Evolutionary conservation across 768 basidiomycete species (phyloP), one percentile per base, ranked within the genome.

Genomic region (Calvatia gigantea): DNA sequence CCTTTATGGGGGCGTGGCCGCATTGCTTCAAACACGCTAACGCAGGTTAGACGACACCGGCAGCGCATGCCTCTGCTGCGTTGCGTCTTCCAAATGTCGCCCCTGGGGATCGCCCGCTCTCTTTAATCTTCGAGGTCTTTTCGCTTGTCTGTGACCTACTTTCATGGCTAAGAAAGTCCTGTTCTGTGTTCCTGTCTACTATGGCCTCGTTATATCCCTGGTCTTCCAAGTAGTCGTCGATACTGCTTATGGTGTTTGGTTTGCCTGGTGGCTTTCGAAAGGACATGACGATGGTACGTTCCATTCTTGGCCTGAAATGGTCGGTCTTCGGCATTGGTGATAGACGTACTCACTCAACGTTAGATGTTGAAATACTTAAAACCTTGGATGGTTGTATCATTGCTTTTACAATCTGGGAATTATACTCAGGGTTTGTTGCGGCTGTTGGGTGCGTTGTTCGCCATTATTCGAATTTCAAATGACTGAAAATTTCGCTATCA

Each of bases 321-420:
- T 33, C 33, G 9, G 4, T 9, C 12, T n/a, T 14, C 17, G 35
- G 12, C 17, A 14, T 11, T 37, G 19, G 23, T 42, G 41, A 21
- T 27, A 11, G 12, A 14, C 14, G 3, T 15, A 9, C n/a, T 19
- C 38, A 39, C 25, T 28, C 28, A 33, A 17, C 4, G 15, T 17
- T 41, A 56, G 54, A 42, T 7, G 8, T 56, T 2, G 46, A 42
- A 19, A 35, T 44, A 31, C 31, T 56, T 19, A 19, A 31, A n/a
- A 48, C 37, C 17, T 6, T 56, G 9, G 29, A 32, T 33, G 31
- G 54, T 19, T 56, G 54, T 15, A 31, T 38, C 4, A 15, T 56
- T 21, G 46, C 54, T 27, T 32, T 49, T 27, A 29, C 46, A 23
- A 49, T 56, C 27, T 56, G 54, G 54, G 37, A 48, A 21, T 19